Conservation (phyloP, 345 rosid genomes). For the Mercurialis annua region DNA sequence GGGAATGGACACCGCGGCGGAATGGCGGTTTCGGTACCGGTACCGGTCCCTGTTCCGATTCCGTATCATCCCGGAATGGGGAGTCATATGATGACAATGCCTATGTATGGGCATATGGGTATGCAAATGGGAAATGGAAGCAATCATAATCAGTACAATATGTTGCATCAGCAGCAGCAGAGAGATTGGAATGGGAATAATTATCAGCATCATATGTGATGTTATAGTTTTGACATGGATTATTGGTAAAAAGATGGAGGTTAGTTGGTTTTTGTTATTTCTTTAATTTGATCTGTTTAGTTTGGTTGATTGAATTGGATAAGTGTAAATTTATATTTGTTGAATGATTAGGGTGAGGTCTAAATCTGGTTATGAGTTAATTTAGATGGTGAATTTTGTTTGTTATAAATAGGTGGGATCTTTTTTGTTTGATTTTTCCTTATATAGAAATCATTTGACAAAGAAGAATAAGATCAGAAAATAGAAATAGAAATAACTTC, state of each 20-base stretch:
- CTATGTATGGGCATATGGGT: slow-evolving; percentile 60
- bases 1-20: slow-evolving; percentile 41
- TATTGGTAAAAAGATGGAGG: slow-evolving; percentile 7
- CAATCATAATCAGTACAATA: slow-evolving; percentile 35
- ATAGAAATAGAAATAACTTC: not conserved
- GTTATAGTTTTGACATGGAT: not conserved
- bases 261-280: slow-evolving; percentile 1
- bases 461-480: not conserved
- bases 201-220: slow-evolving; percentile 45
- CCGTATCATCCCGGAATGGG: slow-evolving; percentile 36
- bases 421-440: not conserved
- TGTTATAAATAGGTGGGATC: not conserved
- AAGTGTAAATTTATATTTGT: not conserved
- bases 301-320: not conserved
- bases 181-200: slow-evolving; percentile 55
- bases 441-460: not conserved
- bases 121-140: slow-evolving; percentile 37
- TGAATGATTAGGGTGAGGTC: not conserved
- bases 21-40: slow-evolving; percentile 39
- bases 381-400: not conserved
- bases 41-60: slow-evolving; percentile 42
- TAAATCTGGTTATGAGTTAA: not conserved
- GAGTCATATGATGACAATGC: slow-evolving; percentile 58
- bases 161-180: slow-evolving; percentile 61
- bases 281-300: not conserved